A percentile compares a stretch with the other conserved stretches of the same genome.
phyloP scores from a whole-genome alignment of 352 stramenopile species.

The Hyaloperonospora arabidopsidis region DNA sequence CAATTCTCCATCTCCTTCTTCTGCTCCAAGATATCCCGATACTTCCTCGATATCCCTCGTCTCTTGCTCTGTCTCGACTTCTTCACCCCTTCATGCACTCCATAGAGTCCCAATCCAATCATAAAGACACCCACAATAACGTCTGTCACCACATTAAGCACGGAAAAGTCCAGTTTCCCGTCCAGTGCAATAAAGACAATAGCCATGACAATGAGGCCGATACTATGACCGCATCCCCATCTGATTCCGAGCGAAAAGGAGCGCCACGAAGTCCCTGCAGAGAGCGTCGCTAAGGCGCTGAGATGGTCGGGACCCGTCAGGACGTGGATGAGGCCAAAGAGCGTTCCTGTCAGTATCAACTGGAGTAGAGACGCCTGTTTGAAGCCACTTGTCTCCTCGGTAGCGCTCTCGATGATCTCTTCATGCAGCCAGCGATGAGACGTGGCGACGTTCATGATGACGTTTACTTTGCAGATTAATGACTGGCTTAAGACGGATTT shows the following conservation, averaged over 20 bases:
- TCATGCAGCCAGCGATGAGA: no score
- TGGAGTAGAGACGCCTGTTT: slow-evolving; percentile 31
- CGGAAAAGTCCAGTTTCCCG: slow-evolving; percentile 44
- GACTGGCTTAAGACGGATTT: no score
- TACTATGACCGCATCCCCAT: slow-evolving; percentile 86
- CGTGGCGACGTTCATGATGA: no score
- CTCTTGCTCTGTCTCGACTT: slow-evolving; percentile 30
- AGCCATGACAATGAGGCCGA: slow-evolving; percentile 72
- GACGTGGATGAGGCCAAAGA: slow-evolving; percentile 61
- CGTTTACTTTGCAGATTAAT: no score
- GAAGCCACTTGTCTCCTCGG: slow-evolving; percentile 26
- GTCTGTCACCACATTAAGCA: slow-evolving; percentile 51
- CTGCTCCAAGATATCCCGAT: background rate
- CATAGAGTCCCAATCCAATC: slow-evolving; percentile 54
- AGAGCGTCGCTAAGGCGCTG: slow-evolving; percentile 76
- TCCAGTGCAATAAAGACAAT: slow-evolving; percentile 55
- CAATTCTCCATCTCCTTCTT: slow-evolving; percentile 6
- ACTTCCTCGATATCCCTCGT: slow-evolving; percentile 21
- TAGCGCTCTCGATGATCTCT: slow-evolving; percentile 18
- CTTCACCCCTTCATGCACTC: slow-evolving; percentile 54
- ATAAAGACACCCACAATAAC: slow-evolving; percentile 61
- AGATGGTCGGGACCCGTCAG: slow-evolving; percentile 81
- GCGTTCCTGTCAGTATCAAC: slow-evolving; percentile 43
- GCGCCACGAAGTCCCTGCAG: slow-evolving; percentile 56
- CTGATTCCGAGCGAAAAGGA: slow-evolving; percentile 77